Evolutionary conservation across 345 rosid species (phyloP), one percentile per base, ranked within the genome.

Genomic region (Salix dunnii): DNA sequence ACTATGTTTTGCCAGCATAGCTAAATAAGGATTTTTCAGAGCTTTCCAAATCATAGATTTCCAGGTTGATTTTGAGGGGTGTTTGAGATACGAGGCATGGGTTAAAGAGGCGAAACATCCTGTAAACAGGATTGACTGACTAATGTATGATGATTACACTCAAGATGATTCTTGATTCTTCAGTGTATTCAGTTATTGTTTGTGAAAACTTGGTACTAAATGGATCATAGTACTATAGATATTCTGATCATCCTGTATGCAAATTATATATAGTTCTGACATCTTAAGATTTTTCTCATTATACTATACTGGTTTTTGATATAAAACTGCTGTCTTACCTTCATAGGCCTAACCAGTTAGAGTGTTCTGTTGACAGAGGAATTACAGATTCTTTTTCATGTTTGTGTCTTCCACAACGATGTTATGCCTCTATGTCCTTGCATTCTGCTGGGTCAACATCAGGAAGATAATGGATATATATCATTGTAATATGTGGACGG

Each of bases 301-400:
- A 31, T 49, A 69, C 16, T 64, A 16, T 75, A 25, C 36, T 58
- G 28, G 70, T 18, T 74, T 43, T 51, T 61, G 28, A n/a, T 70
- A 42, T 33, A 35, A 55, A 55, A 78, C 2, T 63, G 27, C 72
- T 18, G 20, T 48, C 31, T 36, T 70, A n/a, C 25, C 40, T 62
- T 36, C 42, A 38, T 31, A 31, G 17, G 6, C 42, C 79, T 80
- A 75, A 84, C 71, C 74, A 83, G 48, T 72, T 49, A 38, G 72
- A 69, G 55, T 76, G 72, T 55, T 75, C 63, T 79, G 30, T 80
- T 82, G 63, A 68, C 97, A 93, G 97, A 89, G 99, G 82, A 93
- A 96, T 69, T 96, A 93, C 90, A 85, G 92, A 83, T 93, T 92
- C 85, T 96, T 93, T 87, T 93, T 91, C 91, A 90, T 93, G 96